phyloP scores from a whole-genome alignment of 306 rosid species.

The Neltuma alba region DNA sequence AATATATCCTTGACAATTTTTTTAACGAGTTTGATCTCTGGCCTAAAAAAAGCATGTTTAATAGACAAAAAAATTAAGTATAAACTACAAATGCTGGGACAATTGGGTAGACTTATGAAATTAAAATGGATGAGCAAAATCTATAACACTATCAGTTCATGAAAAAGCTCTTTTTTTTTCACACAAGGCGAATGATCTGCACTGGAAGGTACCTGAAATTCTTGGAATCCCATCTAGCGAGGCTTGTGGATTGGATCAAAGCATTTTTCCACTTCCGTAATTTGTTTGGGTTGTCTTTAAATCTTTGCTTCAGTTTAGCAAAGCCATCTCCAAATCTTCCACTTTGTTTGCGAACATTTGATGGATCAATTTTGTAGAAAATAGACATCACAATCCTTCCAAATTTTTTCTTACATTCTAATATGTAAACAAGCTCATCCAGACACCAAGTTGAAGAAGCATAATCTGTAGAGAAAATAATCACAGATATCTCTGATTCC shows the following conservation, averaged over 20 bases:
- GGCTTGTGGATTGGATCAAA: not conserved
- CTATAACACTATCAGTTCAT: not conserved
- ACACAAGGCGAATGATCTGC: not conserved
- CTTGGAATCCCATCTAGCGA: not conserved
- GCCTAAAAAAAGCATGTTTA: not conserved
- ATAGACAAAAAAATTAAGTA: not conserved
- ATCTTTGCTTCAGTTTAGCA: not conserved
- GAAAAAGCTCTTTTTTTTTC: not conserved
- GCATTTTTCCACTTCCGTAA: not conserved
- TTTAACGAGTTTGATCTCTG: not conserved
- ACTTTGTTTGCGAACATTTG: not conserved
- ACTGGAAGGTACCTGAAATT: not conserved
- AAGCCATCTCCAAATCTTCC: not conserved
- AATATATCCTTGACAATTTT: not conserved
- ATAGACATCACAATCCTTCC: not conserved
- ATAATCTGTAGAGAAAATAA: not conserved
- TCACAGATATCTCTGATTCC: not conserved
- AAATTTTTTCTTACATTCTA: not conserved
- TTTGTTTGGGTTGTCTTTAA: not conserved
- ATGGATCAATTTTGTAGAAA: constrained; percentile 6
- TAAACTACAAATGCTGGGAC: not conserved
- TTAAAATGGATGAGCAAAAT: not conserved
- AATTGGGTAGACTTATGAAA: not conserved
- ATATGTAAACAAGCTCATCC: not conserved
- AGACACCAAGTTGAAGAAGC: not conserved